Conservation (phyloP, 768 basidiomycete species). For the Nevesoporus exiguus region DNA sequence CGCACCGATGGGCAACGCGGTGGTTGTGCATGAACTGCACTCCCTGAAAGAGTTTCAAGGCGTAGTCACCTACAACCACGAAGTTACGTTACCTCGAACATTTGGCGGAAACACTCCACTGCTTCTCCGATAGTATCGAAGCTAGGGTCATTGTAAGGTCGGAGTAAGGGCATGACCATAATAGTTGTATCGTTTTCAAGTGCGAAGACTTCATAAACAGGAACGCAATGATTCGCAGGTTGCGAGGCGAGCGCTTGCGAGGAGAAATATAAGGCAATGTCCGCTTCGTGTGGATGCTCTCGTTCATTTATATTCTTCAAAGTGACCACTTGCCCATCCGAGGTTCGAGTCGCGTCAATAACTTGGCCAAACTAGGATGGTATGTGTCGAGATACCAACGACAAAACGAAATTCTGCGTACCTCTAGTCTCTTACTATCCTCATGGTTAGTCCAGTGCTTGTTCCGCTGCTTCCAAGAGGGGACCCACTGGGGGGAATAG, state of each 20-base stretch:
- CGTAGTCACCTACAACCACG: background rate
- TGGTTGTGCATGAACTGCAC: slow-evolving; percentile 24
- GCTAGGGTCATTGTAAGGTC: background rate
- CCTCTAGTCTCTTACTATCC: background rate
- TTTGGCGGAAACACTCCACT: slow-evolving; percentile 32
- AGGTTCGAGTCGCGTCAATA: slow-evolving; percentile 29
- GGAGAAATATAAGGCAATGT: slow-evolving; percentile 27
- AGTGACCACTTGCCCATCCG: slow-evolving; percentile 26
- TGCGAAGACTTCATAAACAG: slow-evolving; percentile 24
- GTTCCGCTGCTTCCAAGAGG: too few species aligned
- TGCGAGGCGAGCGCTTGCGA: background rate
- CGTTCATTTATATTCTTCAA: slow-evolving; percentile 25
- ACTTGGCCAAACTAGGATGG: background rate
- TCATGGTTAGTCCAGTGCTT: background rate
- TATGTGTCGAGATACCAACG: background rate
- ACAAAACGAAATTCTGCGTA: background rate
- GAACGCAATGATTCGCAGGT: slow-evolving; percentile 34
- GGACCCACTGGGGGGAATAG: too few species aligned
- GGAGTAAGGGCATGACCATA: slow-evolving; percentile 7
- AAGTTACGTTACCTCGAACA: slow-evolving; percentile 25
- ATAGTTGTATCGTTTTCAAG: background rate
- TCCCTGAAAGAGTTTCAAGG: background rate
- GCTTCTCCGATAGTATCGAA: slow-evolving; percentile 35
- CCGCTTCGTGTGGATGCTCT: slow-evolving; percentile 24
- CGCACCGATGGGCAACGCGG: slow-evolving; percentile 15